Evolutionary conservation across 2,329 filamentous ascomycete species (phyloP).

Genomic region (Emericellopsis atlantica): DNA sequence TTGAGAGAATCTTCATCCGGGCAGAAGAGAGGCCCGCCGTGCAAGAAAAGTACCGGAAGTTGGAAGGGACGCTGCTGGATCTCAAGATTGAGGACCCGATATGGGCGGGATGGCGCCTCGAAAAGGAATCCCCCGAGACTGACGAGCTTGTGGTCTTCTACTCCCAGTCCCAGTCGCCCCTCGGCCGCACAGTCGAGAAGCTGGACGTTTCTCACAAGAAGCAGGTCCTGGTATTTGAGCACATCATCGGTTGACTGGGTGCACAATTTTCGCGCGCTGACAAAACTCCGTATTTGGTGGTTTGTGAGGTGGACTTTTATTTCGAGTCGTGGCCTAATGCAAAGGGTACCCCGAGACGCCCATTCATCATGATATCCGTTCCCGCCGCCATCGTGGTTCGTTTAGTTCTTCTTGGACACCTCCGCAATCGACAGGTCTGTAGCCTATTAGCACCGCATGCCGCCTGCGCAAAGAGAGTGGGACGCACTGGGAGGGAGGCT

Average conservation of each 20-base stretch:
- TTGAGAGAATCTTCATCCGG: slow-evolving; percentile 20
- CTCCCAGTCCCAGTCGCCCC: neutral
- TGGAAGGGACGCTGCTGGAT: slow-evolving; percentile 16
- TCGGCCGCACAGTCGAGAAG: neutral
- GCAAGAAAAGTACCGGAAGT: slow-evolving; percentile 16
- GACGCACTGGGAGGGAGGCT: slow-evolving; percentile 88
- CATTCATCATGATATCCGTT: slow-evolving; percentile 18
- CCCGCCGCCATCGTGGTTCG: slow-evolving; percentile 8
- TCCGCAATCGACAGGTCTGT: slow-evolving; percentile 40
- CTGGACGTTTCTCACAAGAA: neutral
- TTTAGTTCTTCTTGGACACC: slow-evolving; percentile 40
- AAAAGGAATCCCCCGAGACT: slow-evolving; percentile 15
- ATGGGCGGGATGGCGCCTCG: slow-evolving; percentile 28
- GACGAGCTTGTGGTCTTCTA: slow-evolving; percentile 26
- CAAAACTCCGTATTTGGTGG: too few relatives aligned
- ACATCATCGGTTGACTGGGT: neutral
- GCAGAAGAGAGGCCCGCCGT: slow-evolving; percentile 17
- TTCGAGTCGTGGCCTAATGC: slow-evolving; percentile 18
- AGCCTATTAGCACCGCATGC: neutral
- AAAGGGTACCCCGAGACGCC: slow-evolving; percentile 43
- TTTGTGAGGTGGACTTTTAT: slow-evolving; percentile 4
- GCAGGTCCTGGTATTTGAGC: neutral
- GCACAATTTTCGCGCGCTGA: neutral
- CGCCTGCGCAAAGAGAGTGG: neutral
- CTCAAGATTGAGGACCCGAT: slow-evolving; percentile 16